These are phyloP conservation scores for Penicillium sp. DNA, from an alignment of 2,329 filamentous ascomycete genomes.

Conservation along the genomic window DNA sequence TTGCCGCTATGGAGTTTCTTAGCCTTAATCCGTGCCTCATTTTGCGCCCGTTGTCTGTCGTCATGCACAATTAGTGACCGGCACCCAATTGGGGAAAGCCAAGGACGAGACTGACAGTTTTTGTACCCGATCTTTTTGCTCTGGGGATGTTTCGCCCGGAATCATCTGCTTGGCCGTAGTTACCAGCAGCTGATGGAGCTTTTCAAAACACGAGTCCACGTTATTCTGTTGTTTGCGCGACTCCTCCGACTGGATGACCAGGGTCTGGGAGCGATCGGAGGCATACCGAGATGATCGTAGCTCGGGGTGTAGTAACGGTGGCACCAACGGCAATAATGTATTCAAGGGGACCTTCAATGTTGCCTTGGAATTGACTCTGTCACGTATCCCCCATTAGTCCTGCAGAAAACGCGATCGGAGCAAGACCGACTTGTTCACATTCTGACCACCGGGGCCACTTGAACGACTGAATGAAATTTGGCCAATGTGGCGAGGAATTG, in stretches of 20 bases:
- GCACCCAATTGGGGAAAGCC: no score
- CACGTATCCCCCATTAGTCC: conserved; percentile 5
- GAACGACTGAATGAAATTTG: conserved; percentile 58
- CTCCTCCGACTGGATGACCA: conserved; percentile 60
- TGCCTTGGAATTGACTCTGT: conserved; percentile 61
- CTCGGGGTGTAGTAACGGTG: conserved; percentile 48
- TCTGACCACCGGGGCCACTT: conserved; percentile 61
- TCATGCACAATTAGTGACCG: conserved; percentile 6
- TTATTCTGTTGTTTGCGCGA: conserved; percentile 58
- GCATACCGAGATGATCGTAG: conserved; percentile 52
- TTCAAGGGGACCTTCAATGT: conserved; percentile 54
- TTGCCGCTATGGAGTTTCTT: conserved; percentile 60
- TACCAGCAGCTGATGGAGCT: conserved; percentile 51
- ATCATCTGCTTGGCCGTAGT: conserved; percentile 48
- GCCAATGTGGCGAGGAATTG: conserved; percentile 52
- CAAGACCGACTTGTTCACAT: conserved; percentile 59
- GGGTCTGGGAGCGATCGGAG: conserved; percentile 47
- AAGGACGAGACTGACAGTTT: conserved; percentile 41
- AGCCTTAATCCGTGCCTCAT: conserved; percentile 51
- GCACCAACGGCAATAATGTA: conserved; percentile 50
- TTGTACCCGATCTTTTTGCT: conserved; percentile 51
- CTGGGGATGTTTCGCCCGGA: conserved; percentile 56
- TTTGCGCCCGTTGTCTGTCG: conserved; percentile 51
- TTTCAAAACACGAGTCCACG: conserved; percentile 53
- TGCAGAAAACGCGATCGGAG: conserved; percentile 7